A percentile compares a stretch with the other conserved stretches of the same genome.
Evolutionary conservation across 2,329 filamentous ascomycete genomes (phyloP).

Genomic region (Curvularia sp.): DNA sequence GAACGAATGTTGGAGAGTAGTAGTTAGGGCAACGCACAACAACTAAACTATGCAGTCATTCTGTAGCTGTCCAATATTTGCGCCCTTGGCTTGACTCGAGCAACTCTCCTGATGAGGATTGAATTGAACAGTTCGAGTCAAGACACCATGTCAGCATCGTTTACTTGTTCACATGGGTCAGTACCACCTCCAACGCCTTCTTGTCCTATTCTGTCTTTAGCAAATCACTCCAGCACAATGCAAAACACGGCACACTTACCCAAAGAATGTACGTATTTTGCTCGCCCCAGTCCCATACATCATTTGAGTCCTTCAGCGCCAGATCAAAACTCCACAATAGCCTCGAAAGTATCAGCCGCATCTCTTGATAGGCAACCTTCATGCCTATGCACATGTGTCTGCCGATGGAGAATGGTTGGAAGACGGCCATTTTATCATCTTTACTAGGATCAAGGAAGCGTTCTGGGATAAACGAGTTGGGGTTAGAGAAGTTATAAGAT

Average conservation of each 20-base stretch:
- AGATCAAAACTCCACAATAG: constrained; percentile 53
- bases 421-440: constrained; percentile 32
- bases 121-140: neutral
- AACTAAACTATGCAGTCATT: neutral
- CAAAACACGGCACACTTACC: constrained; percentile 10
- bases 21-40: neutral
- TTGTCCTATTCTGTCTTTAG: constrained; percentile 7
- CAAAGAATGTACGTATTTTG: constrained; percentile 36
- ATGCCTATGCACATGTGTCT: constrained; percentile 40
- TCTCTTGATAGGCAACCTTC: constrained; percentile 42
- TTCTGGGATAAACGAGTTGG: constrained; percentile 47
- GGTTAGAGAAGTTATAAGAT: constrained; percentile 36
- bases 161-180: constrained; percentile 4
- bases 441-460: constrained; percentile 36
- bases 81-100: neutral
- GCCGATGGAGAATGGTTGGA: constrained; percentile 40
- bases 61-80: neutral
- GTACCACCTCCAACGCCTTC: constrained; percentile 5
- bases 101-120: neutral
- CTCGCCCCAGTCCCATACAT: constrained; percentile 33
- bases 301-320: constrained; percentile 12
- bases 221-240: neutral
- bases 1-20: neutral
- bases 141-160: neutral
- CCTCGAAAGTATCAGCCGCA: constrained; percentile 50